These are phyloP conservation scores for Trichosporon sp. DNA, from an alignment of 1,284 basidiomycete genomes.

Conservation along the genomic window DNA sequence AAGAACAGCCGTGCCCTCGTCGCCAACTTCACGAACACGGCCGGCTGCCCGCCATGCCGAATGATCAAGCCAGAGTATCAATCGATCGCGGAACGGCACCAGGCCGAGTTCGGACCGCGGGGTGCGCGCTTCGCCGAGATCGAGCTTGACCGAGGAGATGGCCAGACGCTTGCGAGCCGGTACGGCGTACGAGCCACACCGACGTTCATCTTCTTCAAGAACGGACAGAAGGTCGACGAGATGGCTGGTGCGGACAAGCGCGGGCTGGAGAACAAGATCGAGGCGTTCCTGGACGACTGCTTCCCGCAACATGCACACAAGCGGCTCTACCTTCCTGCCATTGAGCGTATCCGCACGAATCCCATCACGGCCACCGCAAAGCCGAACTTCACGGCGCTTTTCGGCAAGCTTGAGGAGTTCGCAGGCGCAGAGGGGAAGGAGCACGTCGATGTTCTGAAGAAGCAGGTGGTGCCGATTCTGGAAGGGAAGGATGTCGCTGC, in stretches of 20 bases:
- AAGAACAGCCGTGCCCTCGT: conserved; percentile 55
- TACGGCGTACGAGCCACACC: conserved; percentile 72
- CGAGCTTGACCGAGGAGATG: conserved; percentile 65
- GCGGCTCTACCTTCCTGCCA: conserved; percentile 57
- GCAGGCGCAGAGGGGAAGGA: conserved; percentile 32
- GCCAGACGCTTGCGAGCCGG: conserved; percentile 57
- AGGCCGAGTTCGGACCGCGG: conserved; percentile 31
- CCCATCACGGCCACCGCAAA: conserved; percentile 70
- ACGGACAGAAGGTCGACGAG: conserved; percentile 70
- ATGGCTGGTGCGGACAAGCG: conserved; percentile 59
- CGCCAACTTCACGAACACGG: conserved; percentile 61
- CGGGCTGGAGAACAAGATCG: conserved; percentile 35
- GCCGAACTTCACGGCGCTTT: conserved; percentile 62
- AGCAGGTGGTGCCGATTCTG: conserved; percentile 60
- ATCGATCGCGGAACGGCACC: conserved; percentile 29
- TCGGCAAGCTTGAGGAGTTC: conserved; percentile 61
- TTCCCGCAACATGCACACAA: conserved; percentile 61
- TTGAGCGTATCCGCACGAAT: conserved; percentile 61
- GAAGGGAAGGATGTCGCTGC: conserved; percentile 50
- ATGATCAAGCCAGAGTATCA: conserved; percentile 62
- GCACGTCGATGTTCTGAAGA: conserved; percentile 53
- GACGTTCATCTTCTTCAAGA: conserved; percentile 75
- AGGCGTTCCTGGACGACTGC: conserved; percentile 51
- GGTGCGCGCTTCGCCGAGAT: conserved; percentile 65
- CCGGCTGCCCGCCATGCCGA: conserved; percentile 59